phyloP scores from a whole-genome alignment of 2,329 filamentous ascomycete genomes.

The Oidium heveae region DNA sequence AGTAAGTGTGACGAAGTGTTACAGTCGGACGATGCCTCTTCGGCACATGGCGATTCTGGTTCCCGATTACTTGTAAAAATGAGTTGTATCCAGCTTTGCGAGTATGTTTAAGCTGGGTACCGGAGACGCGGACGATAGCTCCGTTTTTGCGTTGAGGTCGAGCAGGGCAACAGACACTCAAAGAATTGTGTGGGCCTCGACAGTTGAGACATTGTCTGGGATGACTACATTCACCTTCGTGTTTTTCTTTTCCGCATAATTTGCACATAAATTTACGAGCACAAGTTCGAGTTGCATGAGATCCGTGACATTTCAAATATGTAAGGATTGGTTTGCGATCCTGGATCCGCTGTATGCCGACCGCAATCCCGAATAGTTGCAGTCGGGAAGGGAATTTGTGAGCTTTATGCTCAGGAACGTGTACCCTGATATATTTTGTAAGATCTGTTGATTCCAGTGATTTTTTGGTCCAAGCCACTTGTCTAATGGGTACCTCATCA shows the following conservation, averaged over 20 bases:
- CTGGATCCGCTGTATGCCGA: neutral
- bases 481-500: neutral
- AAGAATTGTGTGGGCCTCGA: neutral
- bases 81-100: neutral
- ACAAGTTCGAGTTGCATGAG: neutral
- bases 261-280: neutral
- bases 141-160: neutral
- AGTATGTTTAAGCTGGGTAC: neutral
- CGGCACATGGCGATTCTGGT: no score
- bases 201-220: neutral
- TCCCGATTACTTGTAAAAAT: no score
- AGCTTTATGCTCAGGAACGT: neutral
- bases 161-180: neutral
- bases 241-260: neutral
- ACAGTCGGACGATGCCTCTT: no score
- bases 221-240: neutral
- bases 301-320: neutral
- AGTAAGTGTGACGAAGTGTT: no score
- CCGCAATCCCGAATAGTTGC: neutral
- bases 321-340: neutral
- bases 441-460: neutral
- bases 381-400: neutral
- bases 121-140: neutral
- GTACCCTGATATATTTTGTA: neutral
- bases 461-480: neutral